Base-by-base conservation (phyloP, 139 green algal species). In the Chlorella vulgaris region DNA sequence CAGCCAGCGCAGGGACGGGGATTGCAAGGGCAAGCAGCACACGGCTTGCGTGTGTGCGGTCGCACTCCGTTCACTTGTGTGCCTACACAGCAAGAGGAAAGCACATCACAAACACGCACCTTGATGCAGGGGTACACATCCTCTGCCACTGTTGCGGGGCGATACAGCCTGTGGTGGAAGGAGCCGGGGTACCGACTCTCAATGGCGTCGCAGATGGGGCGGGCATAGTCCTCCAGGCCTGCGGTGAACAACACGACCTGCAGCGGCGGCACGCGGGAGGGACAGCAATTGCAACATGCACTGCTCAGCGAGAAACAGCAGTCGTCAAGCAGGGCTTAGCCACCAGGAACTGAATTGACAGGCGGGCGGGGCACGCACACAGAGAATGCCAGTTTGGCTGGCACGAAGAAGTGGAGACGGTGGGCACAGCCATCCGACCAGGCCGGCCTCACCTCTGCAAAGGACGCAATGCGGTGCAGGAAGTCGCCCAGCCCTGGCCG, bases 191-290 rank as follows among this genome's bases (percentile, higher is more conserved):
- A 90, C 47, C 81, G 73, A 24, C 36, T n/a, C 43, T 91, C 81
- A 33, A 98, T 88, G 1, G 83, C 89, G 33, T 96, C 86, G 26
- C 93, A 79, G 69, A 98, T 97, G 55, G 93, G 94, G 58, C 53
- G 55, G 0, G 94, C 94, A 74, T 98, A 98, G 74, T 96, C 93
- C 82, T 96, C 88, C 50, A 97, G 86, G 8, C 94, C 94, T 3
- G 94, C 94, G 0, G 94, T 98, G 91, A 97, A 98, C 24, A 97
- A 73, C 35, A 98, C 83, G 18, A 97, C 89, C 89, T 87, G 87
- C 81, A 69, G 55, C n/a, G 21, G 5, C 6, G 42, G 15, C 8
- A 68, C 13, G 24, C n/a, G n/a, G n/a, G 53, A 55, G 22, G 39
- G 22, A 10, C 36, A 28, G 39, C n/a, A 15, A 62, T 24, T 24